Evolutionary conservation across 345 rosid genomes (phyloP), one percentile per base, ranked within the genome.

Genomic region (Bruguiera sexangula): DNA sequence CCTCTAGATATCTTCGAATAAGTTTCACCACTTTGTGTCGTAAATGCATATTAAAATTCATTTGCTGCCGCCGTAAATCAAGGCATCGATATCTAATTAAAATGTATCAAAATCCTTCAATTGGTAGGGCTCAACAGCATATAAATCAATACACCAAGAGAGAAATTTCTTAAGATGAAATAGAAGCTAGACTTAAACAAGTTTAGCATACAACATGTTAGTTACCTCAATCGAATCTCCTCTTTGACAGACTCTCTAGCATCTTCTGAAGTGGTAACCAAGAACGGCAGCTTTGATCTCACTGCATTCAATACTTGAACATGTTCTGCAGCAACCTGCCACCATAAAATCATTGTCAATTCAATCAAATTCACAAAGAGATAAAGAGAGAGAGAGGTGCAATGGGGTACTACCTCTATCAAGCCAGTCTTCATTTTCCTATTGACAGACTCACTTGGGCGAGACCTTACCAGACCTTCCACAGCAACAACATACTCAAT

Each of bases 21-120:
- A 90, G 80, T 84, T 95, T 92, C 80, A 87, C 93, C 71, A 95
- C 94, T 69, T 71, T 90, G 82, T 95, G 99, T 34, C 99, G 88
- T 82, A 90, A 76, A 72, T 85, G 75, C 31, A 95, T 85, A 76
- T 90, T 95, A 66, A 66, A 78, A 67, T 73, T 83, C 99, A 95
- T 95, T 72, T 92, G 96, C 65, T 87, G 88, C 61, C 96, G 96
- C 54, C 97, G 93, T 69, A 95, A 83, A 82, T 95, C 99, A 74
- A 95, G 97, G 79, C 82, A 92, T 53, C 99, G 90, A 60, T 85
- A 95, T 69, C 99, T 95, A 80, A 26, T 48, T 67, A 51, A 56
- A 27, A 56, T 56, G 60, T 11, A 56, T 8, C 50, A 56, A 24
- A 56, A 56, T 27, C 69, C 60, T 30, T 4, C 7, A 52, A 51